These are phyloP conservation scores for Monoraphidium neglectum DNA, from an alignment of 139 green algal genomes.

Conservation along the genomic window DNA sequence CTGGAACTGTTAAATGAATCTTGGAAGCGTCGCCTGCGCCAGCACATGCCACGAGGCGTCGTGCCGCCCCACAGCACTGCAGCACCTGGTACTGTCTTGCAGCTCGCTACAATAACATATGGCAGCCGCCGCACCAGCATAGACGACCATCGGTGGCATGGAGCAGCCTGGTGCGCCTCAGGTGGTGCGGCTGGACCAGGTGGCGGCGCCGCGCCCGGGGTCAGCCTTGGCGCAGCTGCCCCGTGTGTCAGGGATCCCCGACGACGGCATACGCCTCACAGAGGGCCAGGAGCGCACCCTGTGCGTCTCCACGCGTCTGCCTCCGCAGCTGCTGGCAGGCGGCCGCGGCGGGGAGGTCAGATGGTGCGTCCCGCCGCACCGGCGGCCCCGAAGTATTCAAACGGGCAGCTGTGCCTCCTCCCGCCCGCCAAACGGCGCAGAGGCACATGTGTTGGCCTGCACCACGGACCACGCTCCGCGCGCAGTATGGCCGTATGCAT, in stretches of 20 bases:
- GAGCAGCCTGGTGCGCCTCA: not conserved
- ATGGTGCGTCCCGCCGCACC: not conserved
- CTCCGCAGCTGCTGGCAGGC: not conserved
- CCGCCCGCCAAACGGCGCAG: not conserved
- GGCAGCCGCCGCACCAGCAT: not conserved
- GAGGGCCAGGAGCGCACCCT: slow-evolving; percentile 3
- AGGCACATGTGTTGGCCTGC: not conserved
- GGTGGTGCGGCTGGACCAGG: no score
- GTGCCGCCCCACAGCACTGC: no score
- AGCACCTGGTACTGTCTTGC: not conserved
- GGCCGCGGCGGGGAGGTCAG: not conserved
- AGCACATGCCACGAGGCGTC: no score
- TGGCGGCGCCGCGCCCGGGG: no score
- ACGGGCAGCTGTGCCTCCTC: not conserved
- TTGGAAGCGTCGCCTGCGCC: no score
- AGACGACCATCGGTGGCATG: not conserved
- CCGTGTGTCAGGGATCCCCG: not conserved
- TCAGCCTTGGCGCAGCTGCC: no score
- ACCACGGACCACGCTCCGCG: not conserved
- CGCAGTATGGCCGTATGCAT: not conserved
- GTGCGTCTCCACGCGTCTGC: slow-evolving; percentile 6
- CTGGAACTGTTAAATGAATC: no score
- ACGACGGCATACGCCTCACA: not conserved
- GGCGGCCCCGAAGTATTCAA: not conserved
- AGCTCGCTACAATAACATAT: not conserved